These are phyloP conservation scores for Sporothrix sp. DNA, from an alignment of 2,329 filamentous ascomycete genomes.

Conservation along the genomic window DNA sequence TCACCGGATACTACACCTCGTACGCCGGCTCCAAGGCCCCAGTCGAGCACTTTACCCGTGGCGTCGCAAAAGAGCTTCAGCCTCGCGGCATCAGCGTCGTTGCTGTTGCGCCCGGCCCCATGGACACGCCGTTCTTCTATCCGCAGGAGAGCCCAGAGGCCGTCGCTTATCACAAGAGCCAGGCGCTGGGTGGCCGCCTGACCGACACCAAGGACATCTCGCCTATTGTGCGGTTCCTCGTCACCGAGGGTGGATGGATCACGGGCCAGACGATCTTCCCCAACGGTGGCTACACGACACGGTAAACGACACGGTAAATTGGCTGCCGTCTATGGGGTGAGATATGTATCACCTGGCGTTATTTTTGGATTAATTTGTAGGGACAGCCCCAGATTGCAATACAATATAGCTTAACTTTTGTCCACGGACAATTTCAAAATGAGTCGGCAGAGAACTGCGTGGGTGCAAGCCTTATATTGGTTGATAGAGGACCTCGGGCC, in stretches of 20 bases:
- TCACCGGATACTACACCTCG: slow-evolving; percentile 35
- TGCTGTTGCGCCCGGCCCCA: slow-evolving; percentile 29
- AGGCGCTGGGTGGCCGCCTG: slow-evolving; percentile 32
- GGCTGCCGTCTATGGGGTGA: too few relatives aligned
- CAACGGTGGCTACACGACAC: slow-evolving; percentile 38
- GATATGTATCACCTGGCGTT: too few relatives aligned
- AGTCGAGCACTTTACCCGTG: slow-evolving; percentile 31
- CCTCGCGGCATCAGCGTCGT: slow-evolving; percentile 27
- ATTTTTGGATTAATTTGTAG: too few relatives aligned
- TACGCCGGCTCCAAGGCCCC: slow-evolving; percentile 35
- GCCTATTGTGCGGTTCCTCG: slow-evolving; percentile 35
- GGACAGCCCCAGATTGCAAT: too few relatives aligned
- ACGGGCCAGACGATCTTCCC: slow-evolving; percentile 39
- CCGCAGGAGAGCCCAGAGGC: slow-evolving; percentile 33
- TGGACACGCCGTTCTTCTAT: slow-evolving; percentile 37
- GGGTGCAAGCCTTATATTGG: too few relatives aligned
- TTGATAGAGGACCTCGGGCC: too few relatives aligned
- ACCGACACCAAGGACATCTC: slow-evolving; percentile 36
- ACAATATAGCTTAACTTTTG: too few relatives aligned
- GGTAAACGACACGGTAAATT: slow-evolving; percentile 21
- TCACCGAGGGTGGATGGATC: slow-evolving; percentile 35
- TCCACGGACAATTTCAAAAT: too few relatives aligned
- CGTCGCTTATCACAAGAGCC: slow-evolving; percentile 35
- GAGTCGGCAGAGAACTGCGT: too few relatives aligned
- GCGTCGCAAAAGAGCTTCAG: slow-evolving; percentile 27